Base-by-base conservation (phyloP, 306 rosid species). In the Chamaecrista fasciculata region DNA sequence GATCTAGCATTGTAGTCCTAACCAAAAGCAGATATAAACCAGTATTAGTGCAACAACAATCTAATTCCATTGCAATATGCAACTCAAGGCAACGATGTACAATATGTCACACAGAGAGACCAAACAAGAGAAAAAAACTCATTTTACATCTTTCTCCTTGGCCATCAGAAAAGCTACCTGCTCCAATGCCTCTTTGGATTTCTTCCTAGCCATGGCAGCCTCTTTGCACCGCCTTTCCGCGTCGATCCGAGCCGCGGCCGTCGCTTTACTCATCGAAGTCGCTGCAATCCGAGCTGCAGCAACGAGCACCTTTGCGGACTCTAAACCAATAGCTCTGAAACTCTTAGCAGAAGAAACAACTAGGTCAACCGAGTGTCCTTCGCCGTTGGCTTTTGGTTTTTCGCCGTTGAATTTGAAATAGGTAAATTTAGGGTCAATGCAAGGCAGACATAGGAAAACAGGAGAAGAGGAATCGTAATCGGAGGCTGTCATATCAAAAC, bases 181-280 rank as follows among this genome's bases (percentile, higher is more conserved):
- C 4, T 90, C 87, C 84, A 90, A 59, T 0, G 89, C 91, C 36
- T 85, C 86, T 21, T 28, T 66, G 6, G 94, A 93, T 62, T 65
- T 75, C 78, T 80, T 90, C 81, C 77, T 81, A 0, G 94, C 93
- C 12, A 58, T 34, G 6, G 79, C 83, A 0, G 96, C 96, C 42
- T 81, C 84, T 73, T 34, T 59, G 11, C 77, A 81, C 4, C 84
- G 78, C 33, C 77, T 64, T 70, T 87, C 94, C 0, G 96, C 93
- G 0, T 81, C 82, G 4, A 43, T 49, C 70, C 86, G 58, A 4
- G 89, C 87, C 0, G 68, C 75, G 0, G 78, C 56, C 0, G 91
- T 89, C 0, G 86, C 86, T 64, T 74, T 83, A 3, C 29, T 58
- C 87, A 87, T 76, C 1, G 86, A 78, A 0, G 46, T 16, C 0